Evolutionary conservation across 306 rosid genomes (phyloP).

Genomic region (Pyrus communis): DNA sequence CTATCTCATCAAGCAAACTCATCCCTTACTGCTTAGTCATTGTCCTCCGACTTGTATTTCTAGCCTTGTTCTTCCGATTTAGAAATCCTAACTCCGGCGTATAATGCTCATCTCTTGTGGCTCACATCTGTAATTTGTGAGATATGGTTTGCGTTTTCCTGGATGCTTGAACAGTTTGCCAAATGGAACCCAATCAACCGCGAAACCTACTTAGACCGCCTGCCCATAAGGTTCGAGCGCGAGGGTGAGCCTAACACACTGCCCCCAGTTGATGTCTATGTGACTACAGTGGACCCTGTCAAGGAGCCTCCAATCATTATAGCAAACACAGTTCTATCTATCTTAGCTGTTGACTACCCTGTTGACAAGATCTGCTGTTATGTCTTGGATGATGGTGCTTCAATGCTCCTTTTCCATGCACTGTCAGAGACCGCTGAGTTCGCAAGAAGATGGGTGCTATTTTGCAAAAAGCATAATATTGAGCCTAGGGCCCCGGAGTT

Average conservation of each 20-base stretch:
- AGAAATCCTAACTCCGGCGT: conserved; percentile 62
- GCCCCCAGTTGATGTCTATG: conserved; percentile 61
- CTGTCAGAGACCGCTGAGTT: conserved; percentile 79
- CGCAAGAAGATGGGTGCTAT: conserved; percentile 87
- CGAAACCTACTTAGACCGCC: conserved; percentile 71
- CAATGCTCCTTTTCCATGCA: conserved; percentile 67
- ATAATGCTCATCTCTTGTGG: conserved; percentile 72
- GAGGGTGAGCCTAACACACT: conserved; percentile 54
- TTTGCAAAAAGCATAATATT: conserved; percentile 59
- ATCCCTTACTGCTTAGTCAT: conserved; percentile 89
- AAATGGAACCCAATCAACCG: conserved; percentile 85
- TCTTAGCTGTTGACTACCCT: conserved; percentile 77
- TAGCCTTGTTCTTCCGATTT: conserved; percentile 69
- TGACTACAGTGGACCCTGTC: conserved; percentile 76
- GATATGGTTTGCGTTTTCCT: conserved; percentile 76
- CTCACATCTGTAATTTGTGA: conserved; percentile 77
- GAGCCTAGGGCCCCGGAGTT: conserved; percentile 91
- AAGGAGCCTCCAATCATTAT: conserved; percentile 83
- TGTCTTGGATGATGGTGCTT: conserved; percentile 91
- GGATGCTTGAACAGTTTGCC: conserved; percentile 86
- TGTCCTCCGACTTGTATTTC: conserved; percentile 50
- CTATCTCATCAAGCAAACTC: conserved; percentile 63
- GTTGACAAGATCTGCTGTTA: conserved; percentile 69
- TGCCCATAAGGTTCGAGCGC: conserved; percentile 65
- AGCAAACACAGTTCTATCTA: conserved; percentile 76